Base-by-base conservation (phyloP, 306 rosid genomes). In the Myrica gale region DNA sequence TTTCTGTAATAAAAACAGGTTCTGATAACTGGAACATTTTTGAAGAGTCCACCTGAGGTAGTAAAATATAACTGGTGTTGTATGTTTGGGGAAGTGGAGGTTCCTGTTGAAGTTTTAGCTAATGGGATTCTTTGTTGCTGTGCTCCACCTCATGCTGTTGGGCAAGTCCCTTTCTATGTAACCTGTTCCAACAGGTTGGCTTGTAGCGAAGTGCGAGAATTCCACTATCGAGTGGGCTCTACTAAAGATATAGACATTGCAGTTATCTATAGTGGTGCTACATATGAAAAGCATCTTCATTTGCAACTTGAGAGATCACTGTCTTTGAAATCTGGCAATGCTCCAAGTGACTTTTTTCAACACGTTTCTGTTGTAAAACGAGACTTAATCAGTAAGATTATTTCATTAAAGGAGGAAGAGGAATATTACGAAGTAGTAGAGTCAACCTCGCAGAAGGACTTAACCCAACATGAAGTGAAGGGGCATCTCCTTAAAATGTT, bases 71-170 rank as follows among this genome's bases (percentile, higher is more conserved):
- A 84, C 42, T 93, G 98, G 98, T 93, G 96, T 13, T 90, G 98
- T 75, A 93, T 93, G 98, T 93, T 90, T 73, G 98, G 98, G 77
- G 98, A 93, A 85, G 88, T 90, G 63, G 98, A 93, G 89, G 98
- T 90, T 81, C 87, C 91, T 53, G 96, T 95, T 37, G 89, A 85
- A 80, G 81, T 90, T 81, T 77, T 93, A 87, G 87, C 88, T 20
- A 77, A 84, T 88, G 98, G 98, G 53, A 80, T 90, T 80, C 84
- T 93, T 76, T 87, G 91, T 82, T 93, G 98, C 81, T 78, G 66
- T 66, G 91, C 98, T 85, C 98, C 98, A 1, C 81, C 83, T 75
- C 95, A 86, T 73, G 78, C 81, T 56, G 81, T 70, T 61, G 98
- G 95, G 26, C 87, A 82, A 74, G 89, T 90, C 54, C 98, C 98